Evolutionary conservation across 164 flowering plant species (phyloP), one percentile per base, ranked within the genome.

Genomic region (Malania oleifera): DNA sequence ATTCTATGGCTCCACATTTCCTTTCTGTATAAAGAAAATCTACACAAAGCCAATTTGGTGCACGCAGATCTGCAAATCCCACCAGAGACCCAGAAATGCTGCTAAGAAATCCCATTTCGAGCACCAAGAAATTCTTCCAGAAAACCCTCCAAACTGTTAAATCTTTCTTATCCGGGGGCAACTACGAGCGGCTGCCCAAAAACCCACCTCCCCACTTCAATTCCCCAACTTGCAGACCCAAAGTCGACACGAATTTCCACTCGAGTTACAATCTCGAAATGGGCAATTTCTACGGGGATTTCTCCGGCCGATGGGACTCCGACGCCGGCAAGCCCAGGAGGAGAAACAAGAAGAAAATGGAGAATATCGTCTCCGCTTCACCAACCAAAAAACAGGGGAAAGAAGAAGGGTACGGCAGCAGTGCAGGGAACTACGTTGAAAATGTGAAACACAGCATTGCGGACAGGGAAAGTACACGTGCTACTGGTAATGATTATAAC

Each of bases 41-140:
- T 3, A 11, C 44, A 19, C 24, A 26, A 14, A 37, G 37, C 52
- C 47, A 39, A 53, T 28, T 7, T 23, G n/a, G 13, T 15, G 12
- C 6, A 49, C 62, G 3, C 1, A 7, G 26, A 51, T n/a, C n/a
- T n/a, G n/a, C n/a, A 34, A 29, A 29, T 18, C 22, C 40, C 15
- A 27, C 18, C 37, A 15, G 38, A 50, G 14, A 24, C 64, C 41
- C 68, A 41, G 40, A 70, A 74, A 79, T 77, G 84, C 44, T 82
- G 67, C 74, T 83, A 9, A 76, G 68, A 58, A 73, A 68, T 29
- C 60, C 90, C 60, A 54, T 85, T 31, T 70, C 76, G 46, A 74
- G 62, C 39, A 74, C 93, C 69, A 81, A 69, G 61, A 79, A 61
- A 52, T 77, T 89, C 73, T 67, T 89, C 48, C 59, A 63, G 12